Evolutionary conservation across 768 basidiomycete genomes (phyloP).

Genomic region (Xerocomellus intermedius): DNA sequence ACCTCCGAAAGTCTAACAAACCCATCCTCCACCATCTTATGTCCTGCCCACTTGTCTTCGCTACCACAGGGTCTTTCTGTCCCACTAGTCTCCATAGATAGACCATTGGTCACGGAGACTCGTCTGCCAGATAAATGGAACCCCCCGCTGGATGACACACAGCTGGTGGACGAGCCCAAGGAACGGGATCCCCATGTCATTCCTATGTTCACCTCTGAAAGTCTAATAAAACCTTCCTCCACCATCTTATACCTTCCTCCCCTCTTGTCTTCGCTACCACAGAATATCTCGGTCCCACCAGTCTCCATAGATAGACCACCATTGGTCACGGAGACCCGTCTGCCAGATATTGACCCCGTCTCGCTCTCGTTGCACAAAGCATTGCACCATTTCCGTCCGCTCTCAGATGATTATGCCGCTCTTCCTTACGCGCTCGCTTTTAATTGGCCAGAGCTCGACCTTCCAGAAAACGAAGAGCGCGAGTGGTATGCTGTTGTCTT

Average conservation of each 20-base stretch:
- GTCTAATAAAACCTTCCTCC: constrained; percentile 34
- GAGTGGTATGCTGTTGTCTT: constrained; percentile 96
- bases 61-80: constrained; percentile 48
- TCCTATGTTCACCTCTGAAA: constrained; percentile 48
- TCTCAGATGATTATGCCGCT: constrained; percentile 57
- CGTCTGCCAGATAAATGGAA: constrained; percentile 62
- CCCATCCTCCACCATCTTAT: constrained; percentile 56
- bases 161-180: background rate
- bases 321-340: constrained; percentile 63
- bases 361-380: constrained; percentile 86
- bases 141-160: background rate
- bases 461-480: constrained; percentile 70
- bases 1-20: constrained; percentile 34
- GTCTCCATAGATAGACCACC: constrained; percentile 39
- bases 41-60: constrained; percentile 87
- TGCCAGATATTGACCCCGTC: constrained; percentile 83
- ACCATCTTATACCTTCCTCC: constrained; percentile 83
- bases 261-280: constrained; percentile 73
- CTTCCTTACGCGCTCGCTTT: constrained; percentile 74
- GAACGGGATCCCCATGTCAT: constrained; percentile 52
- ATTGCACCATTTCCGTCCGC: constrained; percentile 71
- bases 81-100: constrained; percentile 24
- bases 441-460: constrained; percentile 76
- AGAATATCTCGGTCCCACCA: constrained; percentile 29
- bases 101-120: constrained; percentile 59